Evolutionary conservation across 306 rosid species (phyloP).

Genomic region (Calophaca sinica): DNA sequence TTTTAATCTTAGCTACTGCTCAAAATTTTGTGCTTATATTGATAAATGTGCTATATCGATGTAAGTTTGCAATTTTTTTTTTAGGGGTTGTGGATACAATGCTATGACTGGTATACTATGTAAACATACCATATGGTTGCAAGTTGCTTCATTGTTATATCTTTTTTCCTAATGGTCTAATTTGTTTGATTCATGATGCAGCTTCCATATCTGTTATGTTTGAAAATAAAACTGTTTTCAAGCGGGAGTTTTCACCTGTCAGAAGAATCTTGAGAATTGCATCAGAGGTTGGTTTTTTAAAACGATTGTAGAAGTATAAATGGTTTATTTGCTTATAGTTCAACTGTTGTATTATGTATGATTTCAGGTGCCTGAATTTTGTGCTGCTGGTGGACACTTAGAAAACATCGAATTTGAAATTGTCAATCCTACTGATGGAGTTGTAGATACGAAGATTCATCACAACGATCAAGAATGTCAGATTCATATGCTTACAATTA

Average conservation of each 20-base stretch:
- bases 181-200: conserved; percentile 42
- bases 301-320: neutral
- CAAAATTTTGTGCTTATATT: no score
- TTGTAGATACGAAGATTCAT: conserved; percentile 54
- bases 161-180: conserved; percentile 7
- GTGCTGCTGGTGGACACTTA: conserved; percentile 51
- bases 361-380: conserved; percentile 59
- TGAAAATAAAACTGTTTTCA: conserved; percentile 42
- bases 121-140: neutral
- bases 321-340: conserved; percentile 10
- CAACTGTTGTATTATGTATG: neutral
- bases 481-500: conserved; percentile 60
- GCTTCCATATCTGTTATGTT: conserved; percentile 53
- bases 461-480: conserved; percentile 50
- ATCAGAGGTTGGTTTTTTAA: conserved; percentile 50
- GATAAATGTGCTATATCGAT: no score
- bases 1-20: neutral
- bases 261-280: conserved; percentile 53
- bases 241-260: conserved; percentile 46
- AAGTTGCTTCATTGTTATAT: neutral
- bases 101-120: neutral
- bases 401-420: conserved; percentile 60
- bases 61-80: no score
- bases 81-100: neutral
- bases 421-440: conserved; percentile 50